These are phyloP conservation scores for Coemansia sp. DNA, from an alignment of 192 early-diverging fungal species.

Conservation along the genomic window DNA sequence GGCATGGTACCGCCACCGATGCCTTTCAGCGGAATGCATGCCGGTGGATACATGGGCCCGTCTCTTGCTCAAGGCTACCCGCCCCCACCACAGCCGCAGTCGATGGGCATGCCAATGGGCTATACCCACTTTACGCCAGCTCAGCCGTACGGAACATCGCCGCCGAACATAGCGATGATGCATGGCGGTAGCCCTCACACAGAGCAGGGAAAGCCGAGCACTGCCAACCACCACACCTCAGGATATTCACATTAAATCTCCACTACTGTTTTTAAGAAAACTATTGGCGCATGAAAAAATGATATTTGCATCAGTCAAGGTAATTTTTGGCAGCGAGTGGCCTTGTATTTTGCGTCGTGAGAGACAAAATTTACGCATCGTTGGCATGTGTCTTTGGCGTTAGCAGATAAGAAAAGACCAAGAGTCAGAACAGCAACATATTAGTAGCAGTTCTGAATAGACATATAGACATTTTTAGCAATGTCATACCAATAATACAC, in stretches of 20 bases:
- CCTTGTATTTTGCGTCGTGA: no score
- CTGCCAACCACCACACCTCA: conserved; percentile 12
- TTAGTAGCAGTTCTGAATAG: no score
- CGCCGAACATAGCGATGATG: conserved; percentile 50
- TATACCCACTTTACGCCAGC: conserved; percentile 45
- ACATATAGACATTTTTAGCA: no score
- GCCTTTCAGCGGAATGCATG: conserved; percentile 42
- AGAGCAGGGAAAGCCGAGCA: conserved; percentile 27
- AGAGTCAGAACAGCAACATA: no score
- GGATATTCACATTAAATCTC: background rate
- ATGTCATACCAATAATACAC: no score
- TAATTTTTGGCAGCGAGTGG: no score
- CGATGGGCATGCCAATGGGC: conserved; percentile 46
- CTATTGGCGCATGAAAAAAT: no score
- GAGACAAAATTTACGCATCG: no score
- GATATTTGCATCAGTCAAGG: no score
- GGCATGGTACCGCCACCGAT: conserved; percentile 51
- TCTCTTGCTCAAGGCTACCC: conserved; percentile 45
- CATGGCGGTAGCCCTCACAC: conserved; percentile 31
- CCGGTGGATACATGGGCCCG: conserved; percentile 40
- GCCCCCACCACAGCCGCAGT: conserved; percentile 16
- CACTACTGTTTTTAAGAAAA: background rate
- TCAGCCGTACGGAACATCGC: conserved; percentile 27
- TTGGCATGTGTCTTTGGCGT: no score
- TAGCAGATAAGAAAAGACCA: no score